phyloP scores from a whole-genome alignment of 352 stramenopile genomes.

The Pythium utonaiense region DNA sequence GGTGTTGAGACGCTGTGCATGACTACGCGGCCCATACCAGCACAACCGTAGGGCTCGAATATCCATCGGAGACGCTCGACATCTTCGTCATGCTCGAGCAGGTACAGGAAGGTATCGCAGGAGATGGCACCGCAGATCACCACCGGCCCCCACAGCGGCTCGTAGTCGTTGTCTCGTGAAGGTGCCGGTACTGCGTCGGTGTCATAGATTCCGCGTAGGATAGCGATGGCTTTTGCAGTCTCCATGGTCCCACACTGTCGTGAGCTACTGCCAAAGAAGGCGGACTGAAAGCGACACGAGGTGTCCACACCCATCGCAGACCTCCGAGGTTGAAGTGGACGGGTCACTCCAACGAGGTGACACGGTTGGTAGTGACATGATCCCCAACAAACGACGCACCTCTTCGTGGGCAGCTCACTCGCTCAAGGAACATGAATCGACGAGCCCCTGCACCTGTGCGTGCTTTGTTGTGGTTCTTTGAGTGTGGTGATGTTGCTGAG shows the following conservation, averaged over 20 bases:
- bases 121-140: constrained; percentile 13
- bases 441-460: not conserved
- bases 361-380: not conserved
- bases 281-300: not conserved
- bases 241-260: not conserved
- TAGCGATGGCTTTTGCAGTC: not conserved
- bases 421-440: not conserved
- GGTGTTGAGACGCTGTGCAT: constrained; percentile 1
- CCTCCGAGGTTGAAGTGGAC: not conserved
- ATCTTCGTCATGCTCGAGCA: constrained; percentile 5
- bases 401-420: not conserved
- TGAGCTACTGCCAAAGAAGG: not conserved
- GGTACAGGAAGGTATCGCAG: constrained; percentile 5
- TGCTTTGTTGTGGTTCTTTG: not conserved
- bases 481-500: not conserved
- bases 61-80: not conserved
- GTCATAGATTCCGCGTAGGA: not conserved
- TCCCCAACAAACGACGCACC: not conserved
- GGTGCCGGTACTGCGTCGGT: not conserved
- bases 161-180: not conserved
- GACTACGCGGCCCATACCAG: constrained; percentile 4
- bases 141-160: constrained; percentile 1
- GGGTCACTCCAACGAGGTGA: not conserved
- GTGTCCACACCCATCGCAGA: constrained; percentile 1
- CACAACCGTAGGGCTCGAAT: not conserved